Base-by-base conservation (phyloP, 2,329 filamentous ascomycete species). In the Chaetoscypha palmicola region DNA sequence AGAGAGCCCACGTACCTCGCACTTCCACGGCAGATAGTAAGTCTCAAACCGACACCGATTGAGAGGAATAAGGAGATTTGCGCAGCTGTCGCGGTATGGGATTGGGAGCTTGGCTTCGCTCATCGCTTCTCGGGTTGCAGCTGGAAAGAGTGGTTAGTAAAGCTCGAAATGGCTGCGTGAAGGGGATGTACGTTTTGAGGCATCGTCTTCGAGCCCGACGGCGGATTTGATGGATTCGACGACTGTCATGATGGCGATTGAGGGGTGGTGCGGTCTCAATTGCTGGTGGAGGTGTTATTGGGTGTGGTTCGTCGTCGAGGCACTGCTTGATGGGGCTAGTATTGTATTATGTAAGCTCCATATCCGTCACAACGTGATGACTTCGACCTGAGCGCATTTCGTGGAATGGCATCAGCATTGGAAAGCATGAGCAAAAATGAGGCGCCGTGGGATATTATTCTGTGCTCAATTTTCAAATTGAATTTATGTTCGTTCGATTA, bases 1-100 rank as follows among this genome's bases (percentile, higher is more conserved):
- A 8, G 19, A 8, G 9, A 9, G 31, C 9, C 20, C 12, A 60
- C 83, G 58, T 77, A 97, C 92, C 77, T 86, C 80, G 68, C 92
- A 98, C 76, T 94, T 96, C 92, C 92, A 98, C 14, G 90, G 90
- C 60, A 96, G 71, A 68, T 95, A 98, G 73, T 85, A 97, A 52
- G 88, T 85, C 58, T 94, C 83, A 68, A 79, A 77, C 51, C 92
- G 89, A 76, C 92, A 98, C 62, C 85, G 84, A 73, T 98, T 98
- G 58, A 98, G 76, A 12, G 92, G 92, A 53, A 97, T 96, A 51
- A 97, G 74, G 36, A 98, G 83, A 68, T 92, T 81, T 51, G 90
- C 92, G 72, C 92, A 98, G 70, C 83, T 90, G 70, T 98, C 92
- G 65, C 92, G 81, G 77, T 98, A 98, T 59, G 85, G 76, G 43